Evolutionary conservation across 306 rosid genomes (phyloP).

Genomic region (Sindora glabra): DNA sequence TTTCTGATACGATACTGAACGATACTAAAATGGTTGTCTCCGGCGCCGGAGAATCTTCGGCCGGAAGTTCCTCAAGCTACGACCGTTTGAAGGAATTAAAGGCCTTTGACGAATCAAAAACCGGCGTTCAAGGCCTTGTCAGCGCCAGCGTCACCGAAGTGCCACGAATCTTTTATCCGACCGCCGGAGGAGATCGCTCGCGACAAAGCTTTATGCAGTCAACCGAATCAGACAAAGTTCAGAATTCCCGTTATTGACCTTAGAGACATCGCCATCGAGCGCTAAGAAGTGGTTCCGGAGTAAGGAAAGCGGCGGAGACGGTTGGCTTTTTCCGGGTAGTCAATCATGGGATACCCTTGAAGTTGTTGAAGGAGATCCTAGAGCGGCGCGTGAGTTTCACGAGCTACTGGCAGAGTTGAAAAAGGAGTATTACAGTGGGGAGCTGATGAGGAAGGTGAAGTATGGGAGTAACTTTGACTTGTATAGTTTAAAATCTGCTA

Average conservation of each 20-base stretch:
- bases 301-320: conserved; percentile 21
- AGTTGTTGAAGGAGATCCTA: conserved; percentile 21
- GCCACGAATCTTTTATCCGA: conserved; percentile 20
- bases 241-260: conserved; percentile 29
- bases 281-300: not conserved
- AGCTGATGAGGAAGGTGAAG: conserved; percentile 26
- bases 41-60: not conserved
- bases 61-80: not conserved
- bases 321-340: conserved; percentile 44
- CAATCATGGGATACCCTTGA: conserved; percentile 30
- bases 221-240: not conserved
- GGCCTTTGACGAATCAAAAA: conserved; percentile 32
- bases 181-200: conserved; percentile 7
- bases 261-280: not conserved
- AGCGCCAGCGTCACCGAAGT: conserved; percentile 25
- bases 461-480: conserved; percentile 36
- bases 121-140: conserved; percentile 34
- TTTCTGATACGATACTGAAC: too few relatives aligned
- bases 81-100: conserved; percentile 20
- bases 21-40: not conserved
- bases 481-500: conserved; percentile 31
- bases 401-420: conserved; percentile 32
- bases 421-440: conserved; percentile 25
- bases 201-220: not conserved
- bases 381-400: conserved; percentile 33